Conservation (phyloP, 2,329 filamentous ascomycete genomes). For the Fusarium chlamydosporum region DNA sequence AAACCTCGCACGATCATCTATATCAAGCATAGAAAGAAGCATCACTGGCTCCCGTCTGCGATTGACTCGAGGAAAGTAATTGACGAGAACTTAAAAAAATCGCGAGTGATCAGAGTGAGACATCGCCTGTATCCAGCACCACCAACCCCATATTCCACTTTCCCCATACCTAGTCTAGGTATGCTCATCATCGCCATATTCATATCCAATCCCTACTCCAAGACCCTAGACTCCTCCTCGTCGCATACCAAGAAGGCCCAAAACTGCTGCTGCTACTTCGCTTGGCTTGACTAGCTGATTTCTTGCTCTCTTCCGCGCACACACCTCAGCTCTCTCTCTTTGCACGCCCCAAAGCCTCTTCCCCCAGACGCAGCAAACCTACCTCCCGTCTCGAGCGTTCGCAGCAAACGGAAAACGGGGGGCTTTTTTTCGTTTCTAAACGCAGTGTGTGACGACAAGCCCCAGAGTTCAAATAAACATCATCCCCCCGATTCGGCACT, state of each 20-base stretch:
- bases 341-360: slow-evolving; percentile 16
- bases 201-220: slow-evolving; percentile 3
- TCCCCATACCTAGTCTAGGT: not conserved
- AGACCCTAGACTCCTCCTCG: slow-evolving; percentile 28
- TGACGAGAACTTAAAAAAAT: slow-evolving; percentile 1
- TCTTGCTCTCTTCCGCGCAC: slow-evolving; percentile 20
- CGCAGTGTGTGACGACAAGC: slow-evolving; percentile 28
- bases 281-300: slow-evolving; percentile 10
- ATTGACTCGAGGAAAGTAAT: slow-evolving; percentile 5
- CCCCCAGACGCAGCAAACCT: slow-evolving; percentile 23
- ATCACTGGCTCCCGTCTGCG: not conserved
- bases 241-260: slow-evolving; percentile 5
- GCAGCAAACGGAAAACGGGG: slow-evolving; percentile 25
- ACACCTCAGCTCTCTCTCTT: slow-evolving; percentile 11
- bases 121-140: not conserved
- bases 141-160: slow-evolving; percentile 1
- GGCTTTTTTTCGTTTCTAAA: not conserved
- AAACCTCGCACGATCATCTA: slow-evolving; percentile 7
- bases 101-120: not conserved
- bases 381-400: slow-evolving; percentile 17
- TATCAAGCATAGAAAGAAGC: slow-evolving; percentile 9
- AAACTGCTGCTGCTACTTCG: slow-evolving; percentile 18
- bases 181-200: slow-evolving; percentile 9
- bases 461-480: slow-evolving; percentile 31
- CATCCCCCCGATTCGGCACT: slow-evolving; percentile 23